Percentiles rank a stretch among this genome's conserved stretches.
phyloP scores from a whole-genome alignment of 1,139 yeast genomes.

The Saccharomycopsis hybrid region DNA sequence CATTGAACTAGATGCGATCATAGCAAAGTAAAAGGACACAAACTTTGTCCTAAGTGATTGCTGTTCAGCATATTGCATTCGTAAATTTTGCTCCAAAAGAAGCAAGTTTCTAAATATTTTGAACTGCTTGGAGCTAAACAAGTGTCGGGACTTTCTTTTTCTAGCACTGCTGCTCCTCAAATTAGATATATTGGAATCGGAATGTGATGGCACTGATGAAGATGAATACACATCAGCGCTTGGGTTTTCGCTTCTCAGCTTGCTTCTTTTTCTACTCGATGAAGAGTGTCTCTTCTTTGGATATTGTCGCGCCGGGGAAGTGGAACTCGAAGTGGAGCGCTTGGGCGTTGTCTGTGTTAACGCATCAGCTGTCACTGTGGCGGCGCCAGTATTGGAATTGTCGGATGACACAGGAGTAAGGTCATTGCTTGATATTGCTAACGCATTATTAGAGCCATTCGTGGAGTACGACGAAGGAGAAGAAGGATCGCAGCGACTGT shows the following conservation, averaged over 20 bases:
- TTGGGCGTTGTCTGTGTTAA: background rate
- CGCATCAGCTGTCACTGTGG: background rate
- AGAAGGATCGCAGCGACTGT: background rate
- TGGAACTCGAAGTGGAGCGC: background rate
- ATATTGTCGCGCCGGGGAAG: background rate
- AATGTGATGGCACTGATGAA: background rate
- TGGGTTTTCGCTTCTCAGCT: background rate
- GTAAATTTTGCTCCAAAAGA: conserved; percentile 75
- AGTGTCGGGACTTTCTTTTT: background rate
- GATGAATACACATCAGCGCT: background rate
- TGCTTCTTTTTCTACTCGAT: background rate
- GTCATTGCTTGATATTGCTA: background rate
- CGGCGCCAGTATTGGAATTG: background rate
- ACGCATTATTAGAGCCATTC: background rate
- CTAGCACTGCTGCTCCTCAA: background rate
- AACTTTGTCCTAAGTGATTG: conserved; percentile 66
- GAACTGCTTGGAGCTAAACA: conserved; percentile 16
- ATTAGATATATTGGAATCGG: background rate
- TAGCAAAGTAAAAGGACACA: conserved; percentile 46
- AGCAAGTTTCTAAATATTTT: conserved; percentile 73
- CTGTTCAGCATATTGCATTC: conserved; percentile 75
- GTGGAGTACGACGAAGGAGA: conserved; percentile 12
- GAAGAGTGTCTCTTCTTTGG: background rate
- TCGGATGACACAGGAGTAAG: conserved; percentile 9
- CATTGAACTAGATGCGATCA: conserved; percentile 26